phyloP scores from a whole-genome alignment of 129 eudicot genomes.

The Arctium lappa region DNA sequence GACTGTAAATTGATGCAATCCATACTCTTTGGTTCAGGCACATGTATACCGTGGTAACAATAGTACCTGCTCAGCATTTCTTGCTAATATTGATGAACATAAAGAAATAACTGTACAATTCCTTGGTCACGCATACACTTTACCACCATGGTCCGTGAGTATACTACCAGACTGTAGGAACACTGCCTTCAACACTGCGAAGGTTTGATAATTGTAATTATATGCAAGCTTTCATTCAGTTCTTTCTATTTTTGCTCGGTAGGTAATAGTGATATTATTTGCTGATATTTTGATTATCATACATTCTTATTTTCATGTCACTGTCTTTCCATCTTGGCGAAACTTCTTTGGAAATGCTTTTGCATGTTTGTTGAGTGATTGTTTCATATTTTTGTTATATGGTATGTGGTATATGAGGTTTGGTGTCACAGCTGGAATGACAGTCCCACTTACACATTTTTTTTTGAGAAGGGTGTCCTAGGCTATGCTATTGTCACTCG shows the following conservation, averaged over 20 bases:
- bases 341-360: neutral
- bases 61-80: conserved; percentile 79
- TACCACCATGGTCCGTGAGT: conserved; percentile 99
- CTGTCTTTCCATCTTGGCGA: neutral
- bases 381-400: neutral
- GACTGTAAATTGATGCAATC: neutral
- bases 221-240: neutral
- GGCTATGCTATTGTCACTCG: neutral
- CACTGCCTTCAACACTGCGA: conserved; percentile 74
- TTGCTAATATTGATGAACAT: conserved; percentile 92
- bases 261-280: neutral
- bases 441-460: neutral
- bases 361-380: neutral
- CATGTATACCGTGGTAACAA: conserved; percentile 70
- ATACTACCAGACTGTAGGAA: conserved; percentile 91
- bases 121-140: conserved; percentile 58
- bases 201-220: conserved; percentile 49
- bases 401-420: neutral
- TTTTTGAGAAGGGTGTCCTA: no score
- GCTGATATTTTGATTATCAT: neutral
- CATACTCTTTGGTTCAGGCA: conserved; percentile 47
- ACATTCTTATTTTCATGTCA: neutral
- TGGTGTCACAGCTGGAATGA: neutral
- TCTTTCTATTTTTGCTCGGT: neutral
- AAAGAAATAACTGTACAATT: conserved; percentile 52